A percentile compares a stretch with the other conserved stretches of the same genome.
phyloP scores from a whole-genome alignment of 1,284 basidiomycete species.

The Puccinia triticina region DNA sequence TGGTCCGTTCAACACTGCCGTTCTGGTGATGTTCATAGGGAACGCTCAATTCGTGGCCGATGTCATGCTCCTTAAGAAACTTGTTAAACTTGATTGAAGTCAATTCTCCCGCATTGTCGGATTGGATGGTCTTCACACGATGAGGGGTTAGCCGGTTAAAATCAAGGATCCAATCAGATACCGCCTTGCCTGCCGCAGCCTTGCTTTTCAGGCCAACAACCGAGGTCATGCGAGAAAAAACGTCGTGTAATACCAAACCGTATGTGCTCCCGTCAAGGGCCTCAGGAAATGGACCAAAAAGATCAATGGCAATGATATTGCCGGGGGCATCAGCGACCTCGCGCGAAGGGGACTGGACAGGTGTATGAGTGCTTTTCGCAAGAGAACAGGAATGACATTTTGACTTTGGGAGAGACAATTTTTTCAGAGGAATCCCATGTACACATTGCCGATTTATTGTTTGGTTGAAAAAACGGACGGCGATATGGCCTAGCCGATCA shows the following conservation, averaged over 20 bases:
- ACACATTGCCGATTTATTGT: neutral
- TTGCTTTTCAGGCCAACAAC: neutral
- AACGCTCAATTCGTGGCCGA: too few relatives aligned
- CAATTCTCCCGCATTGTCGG: slow-evolving; percentile 11
- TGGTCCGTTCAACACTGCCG: neutral
- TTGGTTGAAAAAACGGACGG: neutral
- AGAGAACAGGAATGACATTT: neutral
- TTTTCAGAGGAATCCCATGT: neutral
- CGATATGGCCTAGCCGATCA: slow-evolving; percentile 1
- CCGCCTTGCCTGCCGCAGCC: neutral
- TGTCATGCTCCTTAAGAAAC: neutral
- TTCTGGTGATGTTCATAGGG: slow-evolving; percentile 38
- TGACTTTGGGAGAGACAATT: neutral
- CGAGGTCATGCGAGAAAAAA: neutral
- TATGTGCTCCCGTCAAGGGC: too few relatives aligned
- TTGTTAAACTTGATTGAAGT: neutral
- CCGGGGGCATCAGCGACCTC: too few relatives aligned
- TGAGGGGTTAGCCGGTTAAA: neutral
- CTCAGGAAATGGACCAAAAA: too few relatives aligned
- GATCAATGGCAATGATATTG: too few relatives aligned
- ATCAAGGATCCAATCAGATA: neutral
- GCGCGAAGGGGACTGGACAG: too few relatives aligned
- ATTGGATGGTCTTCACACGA: too few relatives aligned
- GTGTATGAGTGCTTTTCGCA: neutral
- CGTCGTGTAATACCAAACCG: neutral